Percentiles rank a stretch among this genome's conserved stretches.
These are phyloP conservation scores for Cadophora luteo-olivacea DNA, from an alignment of 2,329 filamentous ascomycete species.

Conservation along the genomic window DNA sequence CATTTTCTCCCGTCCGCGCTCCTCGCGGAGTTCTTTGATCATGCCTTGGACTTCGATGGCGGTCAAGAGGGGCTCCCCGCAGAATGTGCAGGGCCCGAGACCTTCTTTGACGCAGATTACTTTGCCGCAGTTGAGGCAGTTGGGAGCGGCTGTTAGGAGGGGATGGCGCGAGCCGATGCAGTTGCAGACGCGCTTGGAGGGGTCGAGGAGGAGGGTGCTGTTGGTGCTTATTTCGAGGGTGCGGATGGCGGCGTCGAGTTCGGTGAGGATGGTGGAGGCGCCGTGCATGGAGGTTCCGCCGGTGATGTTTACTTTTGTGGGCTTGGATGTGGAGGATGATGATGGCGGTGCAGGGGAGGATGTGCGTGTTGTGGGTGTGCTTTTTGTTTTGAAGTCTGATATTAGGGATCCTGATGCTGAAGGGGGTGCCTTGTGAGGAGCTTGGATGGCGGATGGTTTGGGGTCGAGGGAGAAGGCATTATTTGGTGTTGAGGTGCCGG, in stretches of 20 bases:
- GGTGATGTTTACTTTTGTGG: conserved; percentile 72
- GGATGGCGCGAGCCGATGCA: conserved; percentile 90
- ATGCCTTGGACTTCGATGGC: conserved; percentile 81
- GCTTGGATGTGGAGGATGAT: conserved; percentile 49
- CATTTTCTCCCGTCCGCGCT: conserved; percentile 88
- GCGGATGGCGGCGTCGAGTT: conserved; percentile 82
- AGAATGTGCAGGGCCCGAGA: conserved; percentile 92
- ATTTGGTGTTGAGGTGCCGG: conserved; percentile 45
- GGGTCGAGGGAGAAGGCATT: conserved; percentile 49
- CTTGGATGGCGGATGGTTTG: conserved; percentile 59
- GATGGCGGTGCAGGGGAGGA: conserved; percentile 56
- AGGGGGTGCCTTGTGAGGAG: conserved; percentile 48
- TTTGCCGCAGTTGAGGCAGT: conserved; percentile 91
- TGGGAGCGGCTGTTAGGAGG: conserved; percentile 87
- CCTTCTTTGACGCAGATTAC: conserved; percentile 95
- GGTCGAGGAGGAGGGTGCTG: conserved; percentile 68
- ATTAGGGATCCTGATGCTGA: conserved; percentile 81
- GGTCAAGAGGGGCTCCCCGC: conserved; percentile 75
- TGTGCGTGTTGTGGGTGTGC: conserved; percentile 57
- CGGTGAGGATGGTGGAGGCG: conserved; percentile 73
- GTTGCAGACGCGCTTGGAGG: conserved; percentile 73
- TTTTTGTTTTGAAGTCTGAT: conserved; percentile 72
- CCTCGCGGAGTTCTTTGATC: conserved; percentile 81
- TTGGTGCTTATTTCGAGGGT: conserved; percentile 92
- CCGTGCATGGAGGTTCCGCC: conserved; percentile 86